These are phyloP conservation scores for Ceratocystis colombiana DNA, from an alignment of 2,329 filamentous ascomycete genomes.

Conservation along the genomic window DNA sequence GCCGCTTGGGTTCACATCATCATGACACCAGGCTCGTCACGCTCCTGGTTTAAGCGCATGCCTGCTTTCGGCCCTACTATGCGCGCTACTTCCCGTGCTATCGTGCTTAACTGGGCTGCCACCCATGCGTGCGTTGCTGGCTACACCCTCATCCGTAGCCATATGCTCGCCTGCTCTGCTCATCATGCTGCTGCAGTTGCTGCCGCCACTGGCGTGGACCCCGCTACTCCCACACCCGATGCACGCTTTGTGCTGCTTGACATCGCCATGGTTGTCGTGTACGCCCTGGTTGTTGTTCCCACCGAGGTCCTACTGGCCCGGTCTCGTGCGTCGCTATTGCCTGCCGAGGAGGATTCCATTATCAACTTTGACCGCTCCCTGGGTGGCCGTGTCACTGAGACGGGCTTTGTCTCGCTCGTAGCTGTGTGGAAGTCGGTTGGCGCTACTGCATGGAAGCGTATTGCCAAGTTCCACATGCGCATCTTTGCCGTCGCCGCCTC, in stretches of 20 bases:
- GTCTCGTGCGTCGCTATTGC: slow-evolving; percentile 76
- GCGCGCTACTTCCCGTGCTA: slow-evolving; percentile 58
- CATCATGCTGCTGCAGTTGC: slow-evolving; percentile 34
- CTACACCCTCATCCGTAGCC: slow-evolving; percentile 36
- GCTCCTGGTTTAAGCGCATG: slow-evolving; percentile 59
- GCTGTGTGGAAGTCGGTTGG: slow-evolving; percentile 76
- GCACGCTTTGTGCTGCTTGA: slow-evolving; percentile 30
- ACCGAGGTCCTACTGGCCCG: slow-evolving; percentile 67
- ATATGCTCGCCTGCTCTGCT: slow-evolving; percentile 33
- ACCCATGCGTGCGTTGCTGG: slow-evolving; percentile 41
- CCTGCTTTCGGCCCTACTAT: slow-evolving; percentile 54
- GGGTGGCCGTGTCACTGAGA: slow-evolving; percentile 65
- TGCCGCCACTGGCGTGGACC: slow-evolving; percentile 27
- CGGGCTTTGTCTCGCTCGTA: slow-evolving; percentile 57
- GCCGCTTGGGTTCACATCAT: slow-evolving; percentile 79
- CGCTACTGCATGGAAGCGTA: slow-evolving; percentile 57
- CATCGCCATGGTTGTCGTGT: slow-evolving; percentile 37
- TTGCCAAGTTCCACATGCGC: slow-evolving; percentile 63
- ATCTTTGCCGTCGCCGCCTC: slow-evolving; percentile 34
- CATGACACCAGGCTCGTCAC: slow-evolving; percentile 57
- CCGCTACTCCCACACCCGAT: slow-evolving; percentile 26
- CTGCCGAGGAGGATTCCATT: slow-evolving; percentile 70
- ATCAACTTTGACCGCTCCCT: slow-evolving; percentile 87
- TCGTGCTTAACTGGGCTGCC: slow-evolving; percentile 52
- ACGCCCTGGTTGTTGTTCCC: slow-evolving; percentile 55